Conservation (phyloP, 2,329 filamentous ascomycete species). For the Triangularia setosa region DNA sequence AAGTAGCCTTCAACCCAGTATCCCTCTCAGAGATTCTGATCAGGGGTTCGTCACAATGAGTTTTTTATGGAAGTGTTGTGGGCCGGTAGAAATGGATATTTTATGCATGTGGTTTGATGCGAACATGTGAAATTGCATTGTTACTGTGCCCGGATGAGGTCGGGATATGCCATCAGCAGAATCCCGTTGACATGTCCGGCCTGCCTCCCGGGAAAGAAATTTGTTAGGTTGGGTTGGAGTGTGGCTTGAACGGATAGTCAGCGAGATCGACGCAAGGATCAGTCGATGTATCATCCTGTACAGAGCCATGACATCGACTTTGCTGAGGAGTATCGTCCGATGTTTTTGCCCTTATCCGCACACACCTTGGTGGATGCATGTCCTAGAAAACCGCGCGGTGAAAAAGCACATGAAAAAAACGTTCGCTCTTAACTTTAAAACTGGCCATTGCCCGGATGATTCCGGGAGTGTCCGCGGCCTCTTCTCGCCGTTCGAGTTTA, state of each 20-base stretch:
- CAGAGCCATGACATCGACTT: not conserved
- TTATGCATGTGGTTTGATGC: not conserved
- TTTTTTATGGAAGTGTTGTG: too few relatives aligned
- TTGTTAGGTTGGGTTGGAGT: not conserved
- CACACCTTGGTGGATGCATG: not conserved
- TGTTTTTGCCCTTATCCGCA: not conserved
- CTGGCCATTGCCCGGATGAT: not conserved
- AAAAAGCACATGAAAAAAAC: not conserved
- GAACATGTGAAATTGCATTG: not conserved
- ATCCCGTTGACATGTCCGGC: not conserved
- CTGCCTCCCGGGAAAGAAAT: not conserved
- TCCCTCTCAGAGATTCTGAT: too few relatives aligned
- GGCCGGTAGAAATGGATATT: not conserved
- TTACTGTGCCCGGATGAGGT: not conserved
- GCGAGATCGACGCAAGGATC: conserved; percentile 9
- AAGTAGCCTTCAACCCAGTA: too few relatives aligned
- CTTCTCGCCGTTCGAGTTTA: not conserved
- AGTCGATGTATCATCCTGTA: conserved; percentile 1
- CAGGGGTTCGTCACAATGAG: too few relatives aligned
- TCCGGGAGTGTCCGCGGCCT: not conserved
- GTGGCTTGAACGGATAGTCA: not conserved
- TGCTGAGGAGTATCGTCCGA: not conserved
- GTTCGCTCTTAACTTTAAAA: not conserved
- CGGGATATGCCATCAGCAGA: not conserved
- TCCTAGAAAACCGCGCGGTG: too few relatives aligned